A percentile compares a stretch with the other conserved stretches of the same genome.
These are phyloP conservation scores for Stagonosporopsis tanaceti DNA, from an alignment of 2,329 filamentous ascomycete species.

Conservation along the genomic window DNA sequence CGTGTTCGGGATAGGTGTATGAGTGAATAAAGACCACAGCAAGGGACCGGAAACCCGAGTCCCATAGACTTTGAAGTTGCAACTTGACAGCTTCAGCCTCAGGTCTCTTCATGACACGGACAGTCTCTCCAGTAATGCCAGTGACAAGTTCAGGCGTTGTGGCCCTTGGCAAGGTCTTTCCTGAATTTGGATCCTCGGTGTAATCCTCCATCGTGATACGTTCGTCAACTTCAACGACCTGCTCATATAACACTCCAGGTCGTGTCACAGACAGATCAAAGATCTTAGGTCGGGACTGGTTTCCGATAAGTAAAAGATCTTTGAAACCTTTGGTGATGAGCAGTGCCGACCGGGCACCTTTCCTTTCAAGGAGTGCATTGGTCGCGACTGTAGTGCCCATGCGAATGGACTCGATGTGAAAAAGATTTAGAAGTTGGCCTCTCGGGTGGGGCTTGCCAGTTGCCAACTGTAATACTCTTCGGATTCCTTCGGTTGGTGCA, in stretches of 20 bases:
- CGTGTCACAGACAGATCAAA: constrained; percentile 36
- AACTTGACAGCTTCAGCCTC: constrained; percentile 21
- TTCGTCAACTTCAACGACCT: neutral
- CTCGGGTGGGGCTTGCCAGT: constrained; percentile 2
- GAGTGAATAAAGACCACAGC: constrained; percentile 47
- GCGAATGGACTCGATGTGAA: constrained; percentile 14
- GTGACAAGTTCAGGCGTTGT: too few species aligned
- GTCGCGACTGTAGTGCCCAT: constrained; percentile 46
- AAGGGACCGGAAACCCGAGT: constrained; percentile 47
- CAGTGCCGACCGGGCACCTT: constrained; percentile 39
- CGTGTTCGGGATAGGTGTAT: constrained; percentile 46
- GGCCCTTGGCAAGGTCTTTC: too few species aligned
- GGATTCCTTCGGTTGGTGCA: constrained; percentile 42
- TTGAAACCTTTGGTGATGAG: constrained; percentile 42
- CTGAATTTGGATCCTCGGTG: too few species aligned
- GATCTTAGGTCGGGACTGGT: constrained; percentile 43
- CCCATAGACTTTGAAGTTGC: constrained; percentile 28
- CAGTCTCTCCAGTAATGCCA: too few species aligned
- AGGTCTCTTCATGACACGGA: constrained; percentile 5
- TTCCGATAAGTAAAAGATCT: constrained; percentile 41
- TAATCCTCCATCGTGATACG: too few species aligned
- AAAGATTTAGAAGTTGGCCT: constrained; percentile 7
- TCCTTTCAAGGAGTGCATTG: constrained; percentile 42
- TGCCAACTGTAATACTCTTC: constrained; percentile 30
- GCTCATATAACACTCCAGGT: constrained; percentile 32